These are phyloP conservation scores for Magnaporthiopsis poae DNA, from an alignment of 2,329 filamentous ascomycete species.

Conservation along the genomic window DNA sequence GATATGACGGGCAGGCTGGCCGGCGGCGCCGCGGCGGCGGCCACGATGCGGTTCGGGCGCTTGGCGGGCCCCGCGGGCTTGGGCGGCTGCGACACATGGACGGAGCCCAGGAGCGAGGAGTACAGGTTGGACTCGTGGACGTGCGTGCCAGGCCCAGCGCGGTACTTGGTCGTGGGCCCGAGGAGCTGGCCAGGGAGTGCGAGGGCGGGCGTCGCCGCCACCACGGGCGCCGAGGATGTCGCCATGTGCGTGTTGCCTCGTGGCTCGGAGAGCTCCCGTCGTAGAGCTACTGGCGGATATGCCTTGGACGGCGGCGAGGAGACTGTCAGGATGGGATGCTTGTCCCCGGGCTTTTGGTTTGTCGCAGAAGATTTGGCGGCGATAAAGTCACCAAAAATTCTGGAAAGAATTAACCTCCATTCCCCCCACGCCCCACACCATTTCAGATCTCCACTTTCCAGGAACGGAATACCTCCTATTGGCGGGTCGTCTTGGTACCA, in stretches of 20 bases:
- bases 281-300: not conserved
- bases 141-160: slow-evolving; percentile 75
- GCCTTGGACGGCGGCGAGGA: not conserved
- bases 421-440: too few species aligned
- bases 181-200: slow-evolving; percentile 77
- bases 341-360: not conserved
- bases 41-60: slow-evolving; percentile 46
- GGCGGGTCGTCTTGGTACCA: too few species aligned
- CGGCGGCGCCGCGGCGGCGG: slow-evolving; percentile 22
- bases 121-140: slow-evolving; percentile 65
- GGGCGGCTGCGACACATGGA: slow-evolving; percentile 43
- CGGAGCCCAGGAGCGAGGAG: slow-evolving; percentile 70
- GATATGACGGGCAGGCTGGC: slow-evolving; percentile 44
- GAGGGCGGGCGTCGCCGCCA: slow-evolving; percentile 31
- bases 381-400: not conserved
- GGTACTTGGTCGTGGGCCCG: slow-evolving; percentile 55
- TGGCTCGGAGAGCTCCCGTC: not conserved
- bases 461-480: too few species aligned
- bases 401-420: too few species aligned
- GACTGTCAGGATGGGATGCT: not conserved
- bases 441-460: too few species aligned
- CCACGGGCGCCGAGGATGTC: slow-evolving; percentile 10
- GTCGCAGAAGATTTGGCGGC: not conserved
- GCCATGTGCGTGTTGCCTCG: slow-evolving; percentile 11
- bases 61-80: slow-evolving; percentile 43